Base-by-base conservation (phyloP, 441 rosid genomes). In the Gossypium schwendimanii region DNA sequence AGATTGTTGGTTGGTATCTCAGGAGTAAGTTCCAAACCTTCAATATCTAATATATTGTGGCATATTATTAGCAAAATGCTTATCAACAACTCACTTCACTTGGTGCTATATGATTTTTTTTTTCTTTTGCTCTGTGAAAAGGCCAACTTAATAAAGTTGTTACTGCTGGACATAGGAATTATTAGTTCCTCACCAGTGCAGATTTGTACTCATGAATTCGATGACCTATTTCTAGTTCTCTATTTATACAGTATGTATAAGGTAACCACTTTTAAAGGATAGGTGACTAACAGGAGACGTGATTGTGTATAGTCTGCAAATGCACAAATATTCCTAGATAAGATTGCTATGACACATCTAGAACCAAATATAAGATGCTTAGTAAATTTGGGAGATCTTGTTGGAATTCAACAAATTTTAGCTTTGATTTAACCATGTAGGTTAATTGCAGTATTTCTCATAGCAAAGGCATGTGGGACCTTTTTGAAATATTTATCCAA, bases 1-100 rank as follows among this genome's bases (percentile, higher is more conserved):
- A 75, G 88, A 81, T 73, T 86, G 89, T 70, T 77, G 85, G 55
- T 49, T 87, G 61, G 84, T 76, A 59, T 77, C 87, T 52, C 82
- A 82, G 24, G 85, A 87, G 91, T 87, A 78, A 80, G 91, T 80
- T 39, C 74, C 49, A 44, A 53, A n/a, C 66, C 59, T 15, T 24
- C n/a, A 72, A 53, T 17, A 33, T 61, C 52, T 41, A 39, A 17
- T 36, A 53, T 59, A 63, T 20, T 44, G 17, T 24, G 61, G 60
- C 28, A 36, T 74, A 70, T 63, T 31, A 63, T 66, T 8, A 68
- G 63, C 69, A 36, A 52, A 69, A 52, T 52, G 45, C 59, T 50
- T 68, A 68, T 28, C 28, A 4, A 11, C 20, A 52, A 31, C 60
- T 55, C 18, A 39, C 6, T 70, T 69, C 47, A 18, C 24, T 69